Evolutionary conservation across 2,329 filamentous ascomycete genomes (phyloP).

Genomic region (Clarireedia homoeocarpa): DNA sequence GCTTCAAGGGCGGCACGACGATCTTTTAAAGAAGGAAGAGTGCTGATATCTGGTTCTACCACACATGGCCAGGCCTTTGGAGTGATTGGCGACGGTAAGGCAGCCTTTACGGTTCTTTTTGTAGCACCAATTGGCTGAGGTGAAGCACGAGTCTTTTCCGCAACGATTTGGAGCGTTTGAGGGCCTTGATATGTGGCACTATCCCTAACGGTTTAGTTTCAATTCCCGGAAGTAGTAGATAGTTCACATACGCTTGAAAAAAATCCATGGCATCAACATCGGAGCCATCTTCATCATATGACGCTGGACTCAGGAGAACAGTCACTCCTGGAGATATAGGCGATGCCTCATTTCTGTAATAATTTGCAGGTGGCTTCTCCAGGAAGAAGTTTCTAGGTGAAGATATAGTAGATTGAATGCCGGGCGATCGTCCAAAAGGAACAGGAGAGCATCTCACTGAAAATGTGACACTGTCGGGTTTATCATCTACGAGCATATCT

Average conservation of each 20-base stretch:
- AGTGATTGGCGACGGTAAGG: slow-evolving; percentile 2
- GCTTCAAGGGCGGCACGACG: not conserved
- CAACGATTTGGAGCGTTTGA: not conserved
- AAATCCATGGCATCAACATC: slow-evolving; percentile 8
- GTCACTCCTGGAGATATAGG: slow-evolving; percentile 8
- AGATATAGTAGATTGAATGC: not conserved
- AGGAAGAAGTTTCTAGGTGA: slow-evolving; percentile 4
- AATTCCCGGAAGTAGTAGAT: not conserved
- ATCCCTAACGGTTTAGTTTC: not conserved
- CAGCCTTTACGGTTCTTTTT: not conserved
- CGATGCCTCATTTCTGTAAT: not conserved
- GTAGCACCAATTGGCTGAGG: not conserved
- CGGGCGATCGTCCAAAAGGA: not conserved
- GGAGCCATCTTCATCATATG: not conserved
- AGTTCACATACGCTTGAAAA: slow-evolving; percentile 4
- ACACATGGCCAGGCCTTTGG: slow-evolving; percentile 5
- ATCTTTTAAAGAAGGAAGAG: not conserved
- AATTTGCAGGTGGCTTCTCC: not conserved
- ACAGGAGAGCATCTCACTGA: not conserved
- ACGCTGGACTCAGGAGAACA: not conserved
- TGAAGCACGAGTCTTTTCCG: not conserved
- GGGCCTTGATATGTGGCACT: slow-evolving; percentile 2
- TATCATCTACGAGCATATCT: not conserved
- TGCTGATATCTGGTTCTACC: slow-evolving; percentile 1
- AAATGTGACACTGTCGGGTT: not conserved